Evolutionary conservation across 805 yeast genomes (phyloP).

Genomic region (Pichia paraexigua): DNA sequence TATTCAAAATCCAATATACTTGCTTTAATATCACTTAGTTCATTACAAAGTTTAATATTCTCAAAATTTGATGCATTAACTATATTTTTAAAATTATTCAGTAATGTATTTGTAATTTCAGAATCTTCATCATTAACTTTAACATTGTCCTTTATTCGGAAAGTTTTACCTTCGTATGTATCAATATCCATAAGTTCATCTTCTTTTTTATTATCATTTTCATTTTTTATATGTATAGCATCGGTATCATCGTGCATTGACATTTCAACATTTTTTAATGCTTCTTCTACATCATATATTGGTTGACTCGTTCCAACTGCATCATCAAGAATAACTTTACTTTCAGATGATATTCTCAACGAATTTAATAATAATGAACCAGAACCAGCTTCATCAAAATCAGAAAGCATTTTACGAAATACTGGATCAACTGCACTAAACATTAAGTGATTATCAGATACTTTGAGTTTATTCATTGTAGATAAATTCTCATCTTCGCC

Average conservation of each 20-base stretch:
- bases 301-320: constrained; percentile 12
- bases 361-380: constrained; percentile 60
- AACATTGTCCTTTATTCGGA: background rate
- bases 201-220: background rate
- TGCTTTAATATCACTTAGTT: constrained; percentile 5
- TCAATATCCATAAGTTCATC: background rate
- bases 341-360: constrained; percentile 41
- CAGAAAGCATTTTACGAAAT: constrained; percentile 66
- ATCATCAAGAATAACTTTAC: constrained; percentile 63
- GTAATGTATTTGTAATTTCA: background rate
- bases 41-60: background rate
- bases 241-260: background rate
- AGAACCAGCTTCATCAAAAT: constrained; percentile 80
- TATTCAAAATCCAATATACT: constrained; percentile 4
- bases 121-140: background rate
- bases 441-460: constrained; percentile 2
- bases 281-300: background rate
- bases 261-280: background rate
- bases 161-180: background rate
- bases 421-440: constrained; percentile 50
- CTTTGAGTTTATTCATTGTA: background rate
- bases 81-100: background rate
- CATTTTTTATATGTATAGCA: background rate
- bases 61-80: background rate
- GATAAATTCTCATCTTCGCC: constrained; percentile 13